phyloP scores from a whole-genome alignment of 139 green algal species.

The Chlorella ohadii region DNA sequence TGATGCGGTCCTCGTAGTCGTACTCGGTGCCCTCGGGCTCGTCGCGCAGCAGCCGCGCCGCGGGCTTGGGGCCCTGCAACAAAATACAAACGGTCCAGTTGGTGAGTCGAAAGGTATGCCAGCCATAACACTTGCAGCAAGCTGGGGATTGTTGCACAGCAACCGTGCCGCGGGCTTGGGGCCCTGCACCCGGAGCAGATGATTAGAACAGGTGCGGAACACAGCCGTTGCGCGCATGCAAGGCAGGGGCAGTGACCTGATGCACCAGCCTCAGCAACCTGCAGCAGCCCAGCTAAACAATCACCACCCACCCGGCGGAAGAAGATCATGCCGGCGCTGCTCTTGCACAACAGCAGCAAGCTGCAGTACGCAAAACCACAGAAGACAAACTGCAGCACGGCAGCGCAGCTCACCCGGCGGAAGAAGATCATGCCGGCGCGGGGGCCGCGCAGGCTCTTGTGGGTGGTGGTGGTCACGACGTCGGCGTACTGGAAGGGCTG shows the following conservation, averaged over 20 bases:
- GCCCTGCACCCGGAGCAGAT: too few relatives aligned
- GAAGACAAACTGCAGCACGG: too few relatives aligned
- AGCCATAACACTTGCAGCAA: too few relatives aligned
- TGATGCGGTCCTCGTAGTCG: slow-evolving; percentile 88
- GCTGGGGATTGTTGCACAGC: too few relatives aligned
- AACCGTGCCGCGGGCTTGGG: not conserved
- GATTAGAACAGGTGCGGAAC: too few relatives aligned
- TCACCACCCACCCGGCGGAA: slow-evolving; percentile 77
- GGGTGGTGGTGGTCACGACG: slow-evolving; percentile 92
- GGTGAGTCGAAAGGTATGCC: too few relatives aligned
- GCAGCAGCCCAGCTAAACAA: not conserved
- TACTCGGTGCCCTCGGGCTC: slow-evolving; percentile 68
- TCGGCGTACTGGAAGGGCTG: slow-evolving; percentile 87
- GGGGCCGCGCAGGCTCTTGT: slow-evolving; percentile 89
- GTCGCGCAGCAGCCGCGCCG: slow-evolving; percentile 54
- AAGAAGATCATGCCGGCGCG: slow-evolving; percentile 91
- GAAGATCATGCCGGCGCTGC: slow-evolving; percentile 91
- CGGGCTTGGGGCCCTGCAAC: slow-evolving; percentile 74
- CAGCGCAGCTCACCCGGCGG: slow-evolving; percentile 52
- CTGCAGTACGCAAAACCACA: too few relatives aligned
- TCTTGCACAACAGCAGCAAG: too few relatives aligned
- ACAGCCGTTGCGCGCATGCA: too few relatives aligned
- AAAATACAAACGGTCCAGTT: too few relatives aligned
- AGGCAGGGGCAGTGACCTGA: too few relatives aligned
- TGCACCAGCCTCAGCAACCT: too few relatives aligned